phyloP scores from a whole-genome alignment of 2,329 filamentous ascomycete species.

The Aspergillus brunneoviolaceus region DNA sequence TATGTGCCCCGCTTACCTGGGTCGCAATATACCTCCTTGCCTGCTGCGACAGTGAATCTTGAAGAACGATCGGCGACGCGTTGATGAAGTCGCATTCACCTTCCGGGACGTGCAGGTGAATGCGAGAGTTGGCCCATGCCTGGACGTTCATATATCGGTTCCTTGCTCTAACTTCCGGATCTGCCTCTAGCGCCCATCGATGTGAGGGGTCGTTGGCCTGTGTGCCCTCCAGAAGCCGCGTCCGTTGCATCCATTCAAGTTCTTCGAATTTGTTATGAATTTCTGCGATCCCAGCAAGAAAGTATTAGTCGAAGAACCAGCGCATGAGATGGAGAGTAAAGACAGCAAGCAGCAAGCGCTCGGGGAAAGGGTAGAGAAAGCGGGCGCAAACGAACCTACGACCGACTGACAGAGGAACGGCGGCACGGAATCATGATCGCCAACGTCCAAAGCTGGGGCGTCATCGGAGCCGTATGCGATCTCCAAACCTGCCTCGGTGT shows the following conservation, averaged over 20 bases:
- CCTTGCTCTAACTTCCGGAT: conserved; percentile 58
- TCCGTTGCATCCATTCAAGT: conserved; percentile 60
- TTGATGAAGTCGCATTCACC: conserved; percentile 78
- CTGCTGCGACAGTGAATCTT: conserved; percentile 48
- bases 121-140: conserved; percentile 82
- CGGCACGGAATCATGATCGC: conserved; percentile 35
- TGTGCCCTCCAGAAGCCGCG: conserved; percentile 51
- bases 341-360: not conserved
- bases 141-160: conserved; percentile 91
- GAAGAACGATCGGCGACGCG: conserved; percentile 68
- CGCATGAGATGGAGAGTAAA: not conserved
- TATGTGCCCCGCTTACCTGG: conserved; percentile 52
- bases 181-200: conserved; percentile 59
- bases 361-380: conserved; percentile 17
- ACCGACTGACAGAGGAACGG: conserved; percentile 41
- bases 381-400: conserved; percentile 33
- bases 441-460: conserved; percentile 27
- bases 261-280: conserved; percentile 61
- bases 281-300: conserved; percentile 42
- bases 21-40: conserved; percentile 78
- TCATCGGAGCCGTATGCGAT: conserved; percentile 27
- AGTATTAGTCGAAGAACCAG: conserved; percentile 9
- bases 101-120: conserved; percentile 75
- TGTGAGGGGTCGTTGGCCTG: conserved; percentile 49
- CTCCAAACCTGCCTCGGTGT: conserved; percentile 33